phyloP scores from a whole-genome alignment of 2,329 filamentous ascomycete species.

The Colletotrichum sp. region DNA sequence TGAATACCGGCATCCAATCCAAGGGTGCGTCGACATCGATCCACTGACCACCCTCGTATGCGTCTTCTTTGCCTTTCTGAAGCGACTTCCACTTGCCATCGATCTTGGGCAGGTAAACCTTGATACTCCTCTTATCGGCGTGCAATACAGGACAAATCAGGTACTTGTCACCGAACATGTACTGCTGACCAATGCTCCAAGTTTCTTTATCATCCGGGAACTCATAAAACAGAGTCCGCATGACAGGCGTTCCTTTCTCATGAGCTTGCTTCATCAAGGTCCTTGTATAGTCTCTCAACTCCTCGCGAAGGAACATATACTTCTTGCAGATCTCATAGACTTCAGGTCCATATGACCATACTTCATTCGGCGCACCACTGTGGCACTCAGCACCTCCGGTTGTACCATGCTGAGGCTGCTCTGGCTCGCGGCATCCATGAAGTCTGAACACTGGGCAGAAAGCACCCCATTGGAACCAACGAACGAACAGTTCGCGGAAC shows the following conservation, averaged over 20 bases:
- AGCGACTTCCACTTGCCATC: conserved; percentile 12
- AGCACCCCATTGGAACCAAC: conserved; percentile 74
- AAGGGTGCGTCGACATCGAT: conserved; percentile 19
- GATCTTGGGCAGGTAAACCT: conserved; percentile 56
- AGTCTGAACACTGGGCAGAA: conserved; percentile 73
- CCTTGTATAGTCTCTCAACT: conserved; percentile 62
- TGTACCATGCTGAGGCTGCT: conserved; percentile 30
- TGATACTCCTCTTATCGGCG: conserved; percentile 46
- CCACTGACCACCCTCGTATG: conserved; percentile 12
- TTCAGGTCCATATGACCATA: conserved; percentile 69
- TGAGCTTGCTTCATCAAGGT: conserved; percentile 65
- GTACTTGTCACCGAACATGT: conserved; percentile 68
- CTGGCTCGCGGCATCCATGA: conserved; percentile 70
- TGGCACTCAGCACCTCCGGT: conserved; percentile 33
- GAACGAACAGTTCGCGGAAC: conserved; percentile 68
- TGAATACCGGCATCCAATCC: conserved; percentile 24
- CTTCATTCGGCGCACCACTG: conserved; percentile 64
- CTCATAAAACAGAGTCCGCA: conserved; percentile 68
- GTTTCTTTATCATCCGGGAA: conserved; percentile 59
- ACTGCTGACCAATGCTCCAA: conserved; percentile 66
- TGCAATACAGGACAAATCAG: conserved; percentile 61
- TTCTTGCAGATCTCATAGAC: conserved; percentile 65
- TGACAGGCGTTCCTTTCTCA: conserved; percentile 64
- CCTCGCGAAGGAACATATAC: conserved; percentile 64
- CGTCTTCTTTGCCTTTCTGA: not conserved